A percentile compares a stretch with the other conserved stretches of the same genome.
Conservation (phyloP, 257 asterid species). For the Plectranthus barbatus region DNA sequence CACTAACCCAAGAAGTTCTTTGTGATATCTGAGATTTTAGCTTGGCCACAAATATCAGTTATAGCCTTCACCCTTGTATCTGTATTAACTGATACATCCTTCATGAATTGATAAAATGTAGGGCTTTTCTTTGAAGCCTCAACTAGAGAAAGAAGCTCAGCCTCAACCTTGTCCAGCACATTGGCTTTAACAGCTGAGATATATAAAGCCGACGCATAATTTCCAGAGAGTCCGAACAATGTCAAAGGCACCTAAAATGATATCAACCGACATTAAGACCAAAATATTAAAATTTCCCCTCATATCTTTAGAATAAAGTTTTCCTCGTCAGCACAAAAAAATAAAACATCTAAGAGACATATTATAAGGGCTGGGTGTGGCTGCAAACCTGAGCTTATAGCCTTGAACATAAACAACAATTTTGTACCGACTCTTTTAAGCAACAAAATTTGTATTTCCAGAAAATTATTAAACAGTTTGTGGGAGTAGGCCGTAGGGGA, state of each 20-base stretch:
- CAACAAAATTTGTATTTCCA: too few species aligned
- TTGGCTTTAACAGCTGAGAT: slow-evolving; percentile 76
- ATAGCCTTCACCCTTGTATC: slow-evolving; percentile 64
- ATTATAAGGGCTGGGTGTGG: too few species aligned
- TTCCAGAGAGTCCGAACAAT: slow-evolving; percentile 79
- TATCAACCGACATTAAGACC: slow-evolving; percentile 2
- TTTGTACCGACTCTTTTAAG: too few species aligned
- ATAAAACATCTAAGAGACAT: not conserved
- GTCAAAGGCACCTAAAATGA: slow-evolving; percentile 64
- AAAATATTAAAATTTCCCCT: not conserved
- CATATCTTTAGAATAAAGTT: not conserved
- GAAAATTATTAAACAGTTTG: too few species aligned
- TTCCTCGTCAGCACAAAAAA: not conserved
- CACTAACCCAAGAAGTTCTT: slow-evolving; percentile 67
- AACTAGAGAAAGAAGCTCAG: slow-evolving; percentile 60
- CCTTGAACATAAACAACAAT: too few species aligned
- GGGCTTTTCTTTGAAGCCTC: slow-evolving; percentile 81
- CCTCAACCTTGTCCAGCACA: slow-evolving; percentile 71
- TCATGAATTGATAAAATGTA: slow-evolving; percentile 68
- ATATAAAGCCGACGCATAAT: slow-evolving; percentile 90
- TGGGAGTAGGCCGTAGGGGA: too few species aligned
- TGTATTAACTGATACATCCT: slow-evolving; percentile 54
- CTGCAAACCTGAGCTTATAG: too few species aligned
- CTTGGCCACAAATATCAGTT: slow-evolving; percentile 45
- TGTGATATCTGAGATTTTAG: slow-evolving; percentile 57